Evolutionary conservation across 805 yeast genomes (phyloP), one percentile per base, ranked within the genome.

Genomic region (Myxozyma neotropica): DNA sequence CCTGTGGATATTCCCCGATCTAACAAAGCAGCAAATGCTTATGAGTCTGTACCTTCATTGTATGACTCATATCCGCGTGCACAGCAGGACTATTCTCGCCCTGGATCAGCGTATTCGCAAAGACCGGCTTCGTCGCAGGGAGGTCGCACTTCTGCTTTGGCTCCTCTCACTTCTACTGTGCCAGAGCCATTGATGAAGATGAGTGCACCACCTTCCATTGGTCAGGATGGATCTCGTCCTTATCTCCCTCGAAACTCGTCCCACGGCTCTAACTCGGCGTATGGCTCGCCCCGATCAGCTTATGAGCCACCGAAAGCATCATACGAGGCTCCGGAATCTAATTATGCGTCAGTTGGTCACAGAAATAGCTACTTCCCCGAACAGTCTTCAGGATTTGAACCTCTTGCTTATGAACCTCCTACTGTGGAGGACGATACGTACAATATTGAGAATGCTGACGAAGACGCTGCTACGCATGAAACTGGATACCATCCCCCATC

Each of bases 321-420:
- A 21, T 67, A 69, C 24, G 65, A 53, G 38, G 57, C 63, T 2
- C 65, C 69, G 17, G 51, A 53, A 1, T 57, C 64, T 36, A 69
- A 64, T n/a, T 54, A 59, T 49, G 53, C n/a, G 3, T 26, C 26
- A 15, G 6, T n/a, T 6, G 24, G n/a, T 44, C 40, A 51, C 1
- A 2, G 38, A 6, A 24, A 38, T 38, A 21, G 17, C 10, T 13
- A 51, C 12, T 21, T 8, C 4, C 33, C 13, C 39, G 27, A 35
- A 6, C 15, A 35, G 21, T 12, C 29, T 5, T 35, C 23, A 7
- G 43, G 43, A 35, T 48, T 19, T 35, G 23, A 45, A 4, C 45
- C 48, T 15, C 12, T n/a, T n/a, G 12, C 21, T 4, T 23, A 40
- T 5, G 45, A 38, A 33, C 6, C 43, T 21, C 27, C 31, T 7